Percentiles rank a stretch among this genome's conserved stretches.
These are phyloP conservation scores for Lipomyces yamadae DNA, from an alignment of 805 yeast genomes.

Conservation along the genomic window DNA sequence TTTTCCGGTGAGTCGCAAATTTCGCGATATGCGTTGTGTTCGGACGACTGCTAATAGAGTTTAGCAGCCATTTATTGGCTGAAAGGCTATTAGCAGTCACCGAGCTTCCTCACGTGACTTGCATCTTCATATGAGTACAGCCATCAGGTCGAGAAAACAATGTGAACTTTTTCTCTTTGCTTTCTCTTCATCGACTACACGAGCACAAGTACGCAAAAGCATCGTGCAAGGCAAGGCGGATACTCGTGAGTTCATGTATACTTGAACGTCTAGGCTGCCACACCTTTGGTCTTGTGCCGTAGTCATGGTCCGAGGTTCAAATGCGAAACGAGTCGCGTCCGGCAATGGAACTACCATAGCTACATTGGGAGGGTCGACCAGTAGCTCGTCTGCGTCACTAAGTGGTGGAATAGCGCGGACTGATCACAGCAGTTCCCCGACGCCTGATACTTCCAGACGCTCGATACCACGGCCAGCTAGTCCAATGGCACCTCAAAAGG, in stretches of 20 bases:
- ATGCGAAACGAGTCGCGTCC: conserved; percentile 27
- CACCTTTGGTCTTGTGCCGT: not conserved
- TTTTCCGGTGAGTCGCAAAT: not conserved
- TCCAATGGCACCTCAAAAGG: not conserved
- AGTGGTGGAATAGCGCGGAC: not conserved
- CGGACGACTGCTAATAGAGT: not conserved
- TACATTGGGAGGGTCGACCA: conserved; percentile 16
- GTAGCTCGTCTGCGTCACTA: conserved; percentile 31
- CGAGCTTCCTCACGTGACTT: not conserved
- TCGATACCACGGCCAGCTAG: not conserved
- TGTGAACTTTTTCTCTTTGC: not conserved
- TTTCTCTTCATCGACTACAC: not conserved
- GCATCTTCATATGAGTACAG: not conserved
- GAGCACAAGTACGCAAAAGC: not conserved
- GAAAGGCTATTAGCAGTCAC: not conserved
- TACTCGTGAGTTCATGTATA: not conserved
- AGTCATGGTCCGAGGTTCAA: conserved; percentile 34
- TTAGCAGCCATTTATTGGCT: not conserved
- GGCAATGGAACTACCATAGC: conserved; percentile 3
- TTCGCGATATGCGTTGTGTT: not conserved
- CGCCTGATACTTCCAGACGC: not conserved
- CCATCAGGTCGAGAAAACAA: not conserved
- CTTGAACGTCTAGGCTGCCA: not conserved
- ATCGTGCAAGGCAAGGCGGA: not conserved
- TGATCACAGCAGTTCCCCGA: not conserved